Conservation (phyloP, 139 green algal genomes). For the Micractinium sp. region DNA sequence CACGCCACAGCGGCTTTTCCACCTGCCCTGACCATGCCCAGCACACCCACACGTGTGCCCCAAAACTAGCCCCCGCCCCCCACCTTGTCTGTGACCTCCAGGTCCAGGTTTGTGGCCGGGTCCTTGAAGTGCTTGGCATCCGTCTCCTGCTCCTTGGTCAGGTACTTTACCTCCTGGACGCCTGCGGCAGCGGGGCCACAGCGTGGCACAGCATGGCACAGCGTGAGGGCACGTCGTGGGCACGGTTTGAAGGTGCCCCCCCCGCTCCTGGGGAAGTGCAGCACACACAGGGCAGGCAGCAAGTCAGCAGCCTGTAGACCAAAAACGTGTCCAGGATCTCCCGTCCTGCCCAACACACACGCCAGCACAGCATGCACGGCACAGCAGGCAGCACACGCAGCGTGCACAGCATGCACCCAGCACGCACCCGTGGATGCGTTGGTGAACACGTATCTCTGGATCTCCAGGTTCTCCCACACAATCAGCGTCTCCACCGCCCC, state of each 20-base stretch:
- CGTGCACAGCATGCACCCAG: background rate
- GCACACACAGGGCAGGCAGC: too few relatives aligned
- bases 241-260: background rate
- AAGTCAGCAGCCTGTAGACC: too few relatives aligned
- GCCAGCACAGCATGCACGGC: too few relatives aligned
- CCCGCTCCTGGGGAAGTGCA: too few relatives aligned
- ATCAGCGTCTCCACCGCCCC: constrained; percentile 99
- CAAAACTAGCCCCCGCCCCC: too few relatives aligned
- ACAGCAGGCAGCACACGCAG: background rate
- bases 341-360: too few relatives aligned
- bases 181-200: too few relatives aligned
- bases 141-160: constrained; percentile 88
- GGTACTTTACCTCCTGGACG: constrained; percentile 80
- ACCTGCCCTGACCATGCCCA: too few relatives aligned
- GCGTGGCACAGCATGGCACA: background rate
- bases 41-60: too few relatives aligned
- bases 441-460: constrained; percentile 80
- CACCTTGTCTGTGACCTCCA: constrained; percentile 94
- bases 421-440: constrained; percentile 61
- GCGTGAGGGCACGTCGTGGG: background rate
- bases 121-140: constrained; percentile 87
- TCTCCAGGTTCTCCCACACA: constrained; percentile 95
- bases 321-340: background rate
- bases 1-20: too few relatives aligned
- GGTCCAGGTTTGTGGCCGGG: constrained; percentile 56